phyloP scores from a whole-genome alignment of 1,284 basidiomycete species.

The Marasmius tenuissimus region DNA sequence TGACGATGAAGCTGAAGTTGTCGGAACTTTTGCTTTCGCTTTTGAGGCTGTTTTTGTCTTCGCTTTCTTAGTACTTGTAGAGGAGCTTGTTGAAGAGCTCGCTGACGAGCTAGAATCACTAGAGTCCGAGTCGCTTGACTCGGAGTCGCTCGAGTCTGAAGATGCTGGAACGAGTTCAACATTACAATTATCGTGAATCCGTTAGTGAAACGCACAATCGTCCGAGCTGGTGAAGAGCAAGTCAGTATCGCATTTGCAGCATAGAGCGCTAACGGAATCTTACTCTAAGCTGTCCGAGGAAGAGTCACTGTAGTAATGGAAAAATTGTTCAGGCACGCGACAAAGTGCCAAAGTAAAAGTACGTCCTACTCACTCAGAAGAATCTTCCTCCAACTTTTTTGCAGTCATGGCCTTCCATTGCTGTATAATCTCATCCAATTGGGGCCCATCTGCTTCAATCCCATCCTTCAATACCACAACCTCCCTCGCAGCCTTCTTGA shows the following conservation, averaged over 20 bases:
- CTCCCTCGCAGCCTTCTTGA: constrained; percentile 65
- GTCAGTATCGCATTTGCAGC: neutral
- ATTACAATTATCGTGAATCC: neutral
- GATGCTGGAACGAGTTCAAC: neutral
- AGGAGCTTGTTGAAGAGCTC: constrained; percentile 7
- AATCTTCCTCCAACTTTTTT: constrained; percentile 15
- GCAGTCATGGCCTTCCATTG: constrained; percentile 52
- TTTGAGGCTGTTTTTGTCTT: neutral
- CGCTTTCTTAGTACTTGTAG: neutral
- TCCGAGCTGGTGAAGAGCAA: neutral
- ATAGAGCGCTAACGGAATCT: neutral
- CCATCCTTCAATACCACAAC: constrained; percentile 58
- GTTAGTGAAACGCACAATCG: constrained; percentile 1
- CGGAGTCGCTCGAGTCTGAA: neutral
- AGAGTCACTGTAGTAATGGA: constrained; percentile 16
- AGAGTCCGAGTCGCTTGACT: constrained; percentile 3
- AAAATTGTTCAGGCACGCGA: constrained; percentile 1
- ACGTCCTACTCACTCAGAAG: constrained; percentile 13
- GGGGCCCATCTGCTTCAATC: constrained; percentile 42
- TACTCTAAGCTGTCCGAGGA: constrained; percentile 17
- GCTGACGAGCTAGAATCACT: neutral
- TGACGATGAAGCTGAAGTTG: constrained; percentile 14
- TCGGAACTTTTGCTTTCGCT: neutral
- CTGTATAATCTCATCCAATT: constrained; percentile 61
- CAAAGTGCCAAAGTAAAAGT: neutral